phyloP scores from a whole-genome alignment of 768 basidiomycete genomes.

The Daedaleopsis nitida region DNA sequence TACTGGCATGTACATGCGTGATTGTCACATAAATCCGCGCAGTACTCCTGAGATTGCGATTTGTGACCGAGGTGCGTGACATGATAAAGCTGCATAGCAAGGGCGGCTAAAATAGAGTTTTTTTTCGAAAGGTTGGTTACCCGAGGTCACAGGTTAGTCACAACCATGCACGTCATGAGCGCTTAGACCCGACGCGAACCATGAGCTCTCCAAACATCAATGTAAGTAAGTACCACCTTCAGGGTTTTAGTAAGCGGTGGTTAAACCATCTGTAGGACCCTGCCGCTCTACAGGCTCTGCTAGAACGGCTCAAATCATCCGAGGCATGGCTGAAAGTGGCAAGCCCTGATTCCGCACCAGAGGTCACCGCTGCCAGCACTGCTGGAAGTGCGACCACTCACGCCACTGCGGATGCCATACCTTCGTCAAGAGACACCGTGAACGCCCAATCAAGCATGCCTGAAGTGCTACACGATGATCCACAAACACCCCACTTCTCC shows the following conservation, averaged over 20 bases:
- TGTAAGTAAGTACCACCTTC: slow-evolving; percentile 36
- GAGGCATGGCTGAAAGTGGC: slow-evolving; percentile 65
- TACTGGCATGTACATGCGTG: too few species aligned
- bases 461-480: neutral
- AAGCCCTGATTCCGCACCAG: slow-evolving; percentile 7
- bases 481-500: slow-evolving; percentile 4
- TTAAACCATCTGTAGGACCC: slow-evolving; percentile 51
- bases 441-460: neutral
- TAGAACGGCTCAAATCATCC: slow-evolving; percentile 69
- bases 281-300: slow-evolving; percentile 63
- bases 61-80: neutral
- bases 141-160: slow-evolving; percentile 7
- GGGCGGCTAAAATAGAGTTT: neutral
- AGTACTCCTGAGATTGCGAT: neutral
- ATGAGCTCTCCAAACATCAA: slow-evolving; percentile 62
- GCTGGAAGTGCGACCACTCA: neutral
- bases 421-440: neutral
- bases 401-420: neutral
- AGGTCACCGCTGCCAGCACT: neutral
- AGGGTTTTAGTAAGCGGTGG: neutral
- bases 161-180: slow-evolving; percentile 6
- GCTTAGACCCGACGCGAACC: slow-evolving; percentile 5
- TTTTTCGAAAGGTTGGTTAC: slow-evolving; percentile 1
- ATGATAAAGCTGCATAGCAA: neutral
- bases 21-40: neutral